Base-by-base conservation (phyloP, 2,329 filamentous ascomycete species). In the Helotiales sp. region DNA sequence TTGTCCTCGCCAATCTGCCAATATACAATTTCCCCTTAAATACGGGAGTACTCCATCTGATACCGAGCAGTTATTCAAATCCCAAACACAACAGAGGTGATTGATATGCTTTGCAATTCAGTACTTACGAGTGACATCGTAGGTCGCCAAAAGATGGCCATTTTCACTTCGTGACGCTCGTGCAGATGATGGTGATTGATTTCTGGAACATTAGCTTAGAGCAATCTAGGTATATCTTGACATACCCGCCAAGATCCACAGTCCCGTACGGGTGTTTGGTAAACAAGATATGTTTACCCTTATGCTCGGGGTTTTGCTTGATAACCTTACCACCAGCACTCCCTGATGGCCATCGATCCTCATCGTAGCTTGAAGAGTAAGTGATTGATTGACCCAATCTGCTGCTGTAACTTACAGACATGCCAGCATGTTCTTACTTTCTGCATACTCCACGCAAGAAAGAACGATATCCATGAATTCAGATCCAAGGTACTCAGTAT, bases 331-430 rank as follows among this genome's bases (percentile, higher is more conserved):
- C 76, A 2, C 77, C 76, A 20, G 74, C 75, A 30, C 70, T 64
- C 5, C 77, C 77, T 1, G 73, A 75, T 3, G 76, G 77, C 75
- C 76, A 78, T 7, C 77, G 65, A 70, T 78, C 77, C 43, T 77
- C 76, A 62, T 78, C 76, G 61, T 75, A 74, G 13, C 71, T 75
- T 66, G 34, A 61, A 15, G 24, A 10, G n/a, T n/a, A 20, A 30
- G 28, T 50, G 10, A 45, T 5, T 26, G 10, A 20, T 15, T n/a
- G 34, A 20, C n/a, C 11, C 47, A 47, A 5, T 47, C 7, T 2
- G 17, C 3, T 13, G 4, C 22, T 49, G 11, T 34, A 24, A 71
- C 71, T 65, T 65, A 77, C 69, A 78, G 65, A 37, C 74, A 77
- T n/a, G 76, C 76, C 26, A 78, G 70, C 75, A 78, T 74, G 2